phyloP scores from a whole-genome alignment of 1,139 yeast species.

The Kodamaea sp. region DNA sequence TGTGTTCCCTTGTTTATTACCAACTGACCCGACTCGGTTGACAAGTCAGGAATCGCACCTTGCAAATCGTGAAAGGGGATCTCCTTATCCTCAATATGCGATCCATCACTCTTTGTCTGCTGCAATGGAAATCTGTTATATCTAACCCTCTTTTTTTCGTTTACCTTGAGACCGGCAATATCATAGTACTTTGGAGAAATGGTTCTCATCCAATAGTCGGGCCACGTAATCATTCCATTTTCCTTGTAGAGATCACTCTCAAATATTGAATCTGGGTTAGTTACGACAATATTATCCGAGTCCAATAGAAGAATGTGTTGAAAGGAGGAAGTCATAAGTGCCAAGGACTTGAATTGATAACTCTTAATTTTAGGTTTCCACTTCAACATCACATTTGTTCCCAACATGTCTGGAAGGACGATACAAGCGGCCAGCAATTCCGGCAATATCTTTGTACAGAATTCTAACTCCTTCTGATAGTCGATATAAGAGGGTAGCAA shows the following conservation, averaged over 20 bases:
- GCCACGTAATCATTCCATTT: conserved; percentile 73
- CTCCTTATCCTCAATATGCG: conserved; percentile 5
- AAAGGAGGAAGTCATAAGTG: conserved; percentile 41
- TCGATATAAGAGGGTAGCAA: conserved; percentile 37
- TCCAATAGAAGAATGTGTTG: conserved; percentile 44
- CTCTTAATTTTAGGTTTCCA: conserved; percentile 30
- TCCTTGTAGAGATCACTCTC: conserved; percentile 52
- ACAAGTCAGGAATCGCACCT: conserved; percentile 61
- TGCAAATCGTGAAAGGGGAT: conserved; percentile 51
- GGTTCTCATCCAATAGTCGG: conserved; percentile 80
- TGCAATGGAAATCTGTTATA: conserved; percentile 16
- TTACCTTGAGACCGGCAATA: conserved; percentile 55
- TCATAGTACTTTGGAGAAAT: conserved; percentile 69
- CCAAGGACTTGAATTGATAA: conserved; percentile 46
- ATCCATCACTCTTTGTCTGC: no score
- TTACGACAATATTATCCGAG: conserved; percentile 41
- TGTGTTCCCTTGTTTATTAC: conserved; percentile 56
- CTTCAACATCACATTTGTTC: conserved; percentile 33
- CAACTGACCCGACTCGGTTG: conserved; percentile 65
- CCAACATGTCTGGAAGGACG: conserved; percentile 36
- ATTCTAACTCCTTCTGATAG: conserved; percentile 20
- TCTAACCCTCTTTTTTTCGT: conserved; percentile 27
- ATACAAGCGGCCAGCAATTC: conserved; percentile 19
- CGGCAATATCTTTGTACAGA: conserved; percentile 17
- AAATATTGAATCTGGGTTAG: conserved; percentile 47